These are phyloP conservation scores for Zopfia rhizophila DNA, from an alignment of 2,329 filamentous ascomycete genomes.

Conservation along the genomic window DNA sequence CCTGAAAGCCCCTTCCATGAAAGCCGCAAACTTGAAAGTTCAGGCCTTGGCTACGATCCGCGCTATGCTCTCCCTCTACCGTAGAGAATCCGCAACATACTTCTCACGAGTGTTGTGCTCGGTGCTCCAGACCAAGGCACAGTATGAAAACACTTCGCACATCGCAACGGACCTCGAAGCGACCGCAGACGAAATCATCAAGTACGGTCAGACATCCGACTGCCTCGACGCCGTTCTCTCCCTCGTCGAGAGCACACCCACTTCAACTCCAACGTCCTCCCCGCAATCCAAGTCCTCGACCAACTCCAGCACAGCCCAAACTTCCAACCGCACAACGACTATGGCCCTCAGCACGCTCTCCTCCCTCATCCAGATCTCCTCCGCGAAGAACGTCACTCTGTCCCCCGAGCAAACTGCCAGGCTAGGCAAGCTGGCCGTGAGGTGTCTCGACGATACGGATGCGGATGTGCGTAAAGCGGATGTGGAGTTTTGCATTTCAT, in stretches of 20 bases:
- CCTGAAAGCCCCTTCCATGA: conserved; percentile 66
- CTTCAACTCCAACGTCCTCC: conserved; percentile 37
- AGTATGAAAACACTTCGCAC: conserved; percentile 75
- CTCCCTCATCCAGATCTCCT: conserved; percentile 46
- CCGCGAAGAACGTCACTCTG: conserved; percentile 42
- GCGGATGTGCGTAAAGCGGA: conserved; percentile 70
- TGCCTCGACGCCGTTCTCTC: conserved; percentile 51
- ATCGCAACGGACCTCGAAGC: conserved; percentile 79
- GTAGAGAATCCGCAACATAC: conserved; percentile 73
- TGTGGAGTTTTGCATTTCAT: conserved; percentile 79
- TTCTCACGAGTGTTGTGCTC: conserved; percentile 74
- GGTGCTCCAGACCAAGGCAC: conserved; percentile 71
- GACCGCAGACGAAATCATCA: conserved; percentile 76
- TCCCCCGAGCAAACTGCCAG: conserved; percentile 47
- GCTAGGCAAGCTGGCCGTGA: conserved; percentile 52
- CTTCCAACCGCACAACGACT: conserved; percentile 46
- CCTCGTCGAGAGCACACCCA: conserved; percentile 45
- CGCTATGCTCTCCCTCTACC: conserved; percentile 74
- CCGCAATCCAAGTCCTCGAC: conserved; percentile 48
- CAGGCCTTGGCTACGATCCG: conserved; percentile 80
- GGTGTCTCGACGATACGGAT: conserved; percentile 50
- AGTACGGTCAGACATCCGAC: conserved; percentile 71
- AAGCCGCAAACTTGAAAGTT: conserved; percentile 76
- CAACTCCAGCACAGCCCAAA: conserved; percentile 23
- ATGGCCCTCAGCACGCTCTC: conserved; percentile 54